Conservation (phyloP, 805 yeast species). For the Kuraishia piskuri region DNA sequence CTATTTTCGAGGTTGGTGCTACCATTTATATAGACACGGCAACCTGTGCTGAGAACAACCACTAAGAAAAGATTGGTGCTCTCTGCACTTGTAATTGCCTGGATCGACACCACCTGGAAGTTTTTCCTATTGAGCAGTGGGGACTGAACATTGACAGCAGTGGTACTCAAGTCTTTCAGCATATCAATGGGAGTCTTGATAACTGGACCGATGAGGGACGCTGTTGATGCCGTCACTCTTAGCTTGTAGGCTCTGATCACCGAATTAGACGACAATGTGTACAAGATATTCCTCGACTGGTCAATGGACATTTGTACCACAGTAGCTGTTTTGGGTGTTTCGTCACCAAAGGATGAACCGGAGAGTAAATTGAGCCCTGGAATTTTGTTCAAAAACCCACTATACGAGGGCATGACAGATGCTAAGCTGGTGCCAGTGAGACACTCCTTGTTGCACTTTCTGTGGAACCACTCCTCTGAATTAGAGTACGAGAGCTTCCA, state of each 20-base stretch:
- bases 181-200: slow-evolving; percentile 36
- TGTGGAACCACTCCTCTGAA: slow-evolving; percentile 79
- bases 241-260: slow-evolving; percentile 73
- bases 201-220: slow-evolving; percentile 20
- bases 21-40: slow-evolving; percentile 61
- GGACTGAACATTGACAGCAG: slow-evolving; percentile 20
- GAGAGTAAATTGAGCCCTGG: slow-evolving; percentile 20
- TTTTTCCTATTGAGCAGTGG: slow-evolving; percentile 45
- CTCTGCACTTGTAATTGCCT: slow-evolving; percentile 53
- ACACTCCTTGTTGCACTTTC: slow-evolving; percentile 77
- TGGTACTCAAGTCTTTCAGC: slow-evolving; percentile 36
- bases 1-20: slow-evolving; percentile 22
- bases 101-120: slow-evolving; percentile 48
- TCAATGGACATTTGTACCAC: slow-evolving; percentile 66
- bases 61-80: slow-evolving; percentile 63
- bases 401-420: slow-evolving; percentile 35
- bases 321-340: slow-evolving; percentile 36
- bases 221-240: slow-evolving; percentile 28
- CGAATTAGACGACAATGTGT: slow-evolving; percentile 76
- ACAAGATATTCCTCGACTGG: slow-evolving; percentile 65
- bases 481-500: slow-evolving; percentile 86
- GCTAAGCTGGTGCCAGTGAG: slow-evolving; percentile 61
- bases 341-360: slow-evolving; percentile 10
- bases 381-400: slow-evolving; percentile 14
- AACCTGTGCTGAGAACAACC: slow-evolving; percentile 79